Evolutionary conservation across 1,139 yeast genomes (phyloP), one percentile per base, ranked within the genome.

Genomic region (Saccharomyces hybrid): DNA sequence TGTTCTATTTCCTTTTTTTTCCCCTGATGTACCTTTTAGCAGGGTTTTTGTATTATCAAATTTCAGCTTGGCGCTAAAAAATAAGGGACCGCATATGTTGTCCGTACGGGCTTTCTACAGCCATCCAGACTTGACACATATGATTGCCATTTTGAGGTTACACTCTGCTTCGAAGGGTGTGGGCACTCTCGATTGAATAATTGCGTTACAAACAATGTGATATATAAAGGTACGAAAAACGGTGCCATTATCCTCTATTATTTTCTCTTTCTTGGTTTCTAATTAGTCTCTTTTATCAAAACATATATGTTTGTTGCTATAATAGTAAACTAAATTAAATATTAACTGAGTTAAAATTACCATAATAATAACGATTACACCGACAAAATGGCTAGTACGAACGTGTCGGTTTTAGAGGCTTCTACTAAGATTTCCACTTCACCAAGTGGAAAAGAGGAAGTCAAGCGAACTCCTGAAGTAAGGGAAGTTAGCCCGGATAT

Each of bases 401-500:
- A 38, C 7, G 8, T 38, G 9, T 38, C 44, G 12, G 44, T 38
- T 16, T 38, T 38, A 12, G 44, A 9, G 44, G 12, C 44, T 4
- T 38, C 24, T 4, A 16, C 44, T 19, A 38, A 38, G 44, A 12
- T 12, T 0, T 38, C 44, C 24, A 9, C 44, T 9, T 38, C 44
- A 0, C 24, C n/a, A 38, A 9, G n/a, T 19, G 9, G 44, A 2
- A 38, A 38, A 12, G 44, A 38, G 9, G 44, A 9, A 16, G 44
- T 38, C 12, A 9, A 38, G 9, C 24, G 2, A 38, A 38, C 44
- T 19, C 44, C 44, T 9, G 44, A 38, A 38, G 44, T 16, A 38
- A 19, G 7, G 14, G 44, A 38, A 9, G 4, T 12, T 38, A 38
- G 44, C 3, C 4, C 9, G 24, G 67, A 64, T 11, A 61, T 65